These are phyloP conservation scores for Russula sp. DNA, from an alignment of 768 basidiomycete species.

Conservation along the genomic window DNA sequence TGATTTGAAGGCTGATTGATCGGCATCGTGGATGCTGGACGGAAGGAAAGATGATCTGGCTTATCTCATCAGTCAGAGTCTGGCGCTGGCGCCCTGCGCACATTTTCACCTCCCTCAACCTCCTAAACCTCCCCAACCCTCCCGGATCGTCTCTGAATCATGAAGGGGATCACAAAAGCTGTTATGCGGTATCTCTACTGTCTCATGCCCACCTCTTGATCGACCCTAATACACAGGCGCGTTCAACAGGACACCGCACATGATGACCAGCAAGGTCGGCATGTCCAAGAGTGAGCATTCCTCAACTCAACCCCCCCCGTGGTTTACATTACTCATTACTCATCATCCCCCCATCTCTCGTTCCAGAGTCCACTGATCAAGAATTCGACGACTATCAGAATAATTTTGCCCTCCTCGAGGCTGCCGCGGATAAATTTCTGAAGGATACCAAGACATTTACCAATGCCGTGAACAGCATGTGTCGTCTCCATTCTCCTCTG, in stretches of 20 bases:
- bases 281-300: slow-evolving; percentile 77
- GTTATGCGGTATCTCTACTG: slow-evolving; percentile 58
- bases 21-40: slow-evolving; percentile 37
- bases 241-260: slow-evolving; percentile 74
- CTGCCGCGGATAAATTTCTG: slow-evolving; percentile 80
- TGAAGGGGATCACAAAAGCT: slow-evolving; percentile 80
- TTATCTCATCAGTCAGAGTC: slow-evolving; percentile 23
- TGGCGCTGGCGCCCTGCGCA: not conserved
- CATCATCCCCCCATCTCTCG: not conserved
- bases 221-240: slow-evolving; percentile 7
- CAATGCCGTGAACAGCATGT: slow-evolving; percentile 74
- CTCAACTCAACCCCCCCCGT: not conserved
- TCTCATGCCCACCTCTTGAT: no score
- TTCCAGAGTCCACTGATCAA: slow-evolving; percentile 71
- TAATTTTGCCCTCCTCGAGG: slow-evolving; percentile 74
- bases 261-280: slow-evolving; percentile 83
- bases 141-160: slow-evolving; percentile 8
- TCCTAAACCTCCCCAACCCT: not conserved
- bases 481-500: not conserved
- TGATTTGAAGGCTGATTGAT: slow-evolving; percentile 88
- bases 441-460: slow-evolving; percentile 90
- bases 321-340: not conserved
- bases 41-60: slow-evolving; percentile 11
- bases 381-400: slow-evolving; percentile 87
- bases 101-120: not conserved